Evolutionary conservation across 1,284 basidiomycete genomes (phyloP), one percentile per base, ranked within the genome.

Genomic region (Heliocybe sulcata): DNA sequence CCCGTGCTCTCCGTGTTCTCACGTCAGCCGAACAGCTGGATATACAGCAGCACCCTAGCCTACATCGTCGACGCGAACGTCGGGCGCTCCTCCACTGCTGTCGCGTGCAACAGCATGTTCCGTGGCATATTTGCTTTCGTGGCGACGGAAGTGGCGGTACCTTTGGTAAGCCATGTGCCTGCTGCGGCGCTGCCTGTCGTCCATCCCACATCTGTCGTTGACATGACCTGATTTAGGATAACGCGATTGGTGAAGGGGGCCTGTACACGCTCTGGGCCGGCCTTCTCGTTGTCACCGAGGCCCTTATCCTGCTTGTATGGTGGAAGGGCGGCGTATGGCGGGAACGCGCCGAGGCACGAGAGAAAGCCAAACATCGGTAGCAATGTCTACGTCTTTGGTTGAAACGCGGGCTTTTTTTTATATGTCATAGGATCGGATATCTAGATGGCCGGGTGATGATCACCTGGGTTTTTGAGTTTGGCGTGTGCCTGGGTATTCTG

Each of bases 21-120:
- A 47, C 11, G 35, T 31, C 48, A 56, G 6, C 45, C 58, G 20
- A 38, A 6, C 51, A 87, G 87, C 58, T 87, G 81, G 77, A 81
- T 83, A 22, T 89, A 90, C 64, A 69, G 84, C 14, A 84, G 82
- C 58, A 84, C 85, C 0, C 69, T 92, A 31, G 82, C 87, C 0
- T 91, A 90, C 62, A 75, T 90, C 51, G 85, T 90, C 6, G 90
- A 93, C 63, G 81, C 87, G 2, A 92, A 92, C 63, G 71, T 73
- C 2, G 90, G 91, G 4, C 77, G 87, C 19, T 86, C 86, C 0
- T 81, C 83, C 1, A 81, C 79, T 14, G 87, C 86, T 1, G 81
- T 88, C 3, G 85, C 89, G 0, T 69, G 76, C 16, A 92, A 92
- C 65, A 87, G 85, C 57, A 76, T 72, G 25, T 87, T 87, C 67